These are phyloP conservation scores for Thecaphora thlaspeos DNA, from an alignment of 1,284 basidiomycete species.

Conservation along the genomic window DNA sequence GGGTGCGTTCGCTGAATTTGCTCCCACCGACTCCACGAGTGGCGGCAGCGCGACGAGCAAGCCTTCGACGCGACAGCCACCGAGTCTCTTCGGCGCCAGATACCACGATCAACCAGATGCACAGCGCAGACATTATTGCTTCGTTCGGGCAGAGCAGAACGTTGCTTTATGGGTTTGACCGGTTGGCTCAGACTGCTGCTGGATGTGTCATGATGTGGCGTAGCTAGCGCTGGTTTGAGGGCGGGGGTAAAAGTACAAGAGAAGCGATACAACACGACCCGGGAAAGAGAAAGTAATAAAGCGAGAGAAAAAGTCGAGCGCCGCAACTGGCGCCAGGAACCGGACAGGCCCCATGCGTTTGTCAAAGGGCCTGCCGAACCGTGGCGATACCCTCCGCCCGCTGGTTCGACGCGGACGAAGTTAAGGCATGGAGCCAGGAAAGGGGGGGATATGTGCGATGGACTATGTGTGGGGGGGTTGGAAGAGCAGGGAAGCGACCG, in stretches of 20 bases:
- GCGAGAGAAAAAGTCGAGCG: not conserved
- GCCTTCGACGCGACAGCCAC: too few species aligned
- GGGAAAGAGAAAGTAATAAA: slow-evolving; percentile 11
- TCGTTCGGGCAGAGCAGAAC: not conserved
- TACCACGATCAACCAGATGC: too few species aligned
- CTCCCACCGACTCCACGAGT: too few species aligned
- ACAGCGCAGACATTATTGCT: too few species aligned
- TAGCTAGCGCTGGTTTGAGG: slow-evolving; percentile 46
- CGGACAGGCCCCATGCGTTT: too few species aligned
- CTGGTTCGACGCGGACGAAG: not conserved
- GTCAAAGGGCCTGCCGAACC: too few species aligned
- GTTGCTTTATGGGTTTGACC: slow-evolving; percentile 11
- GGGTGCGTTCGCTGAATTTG: too few species aligned
- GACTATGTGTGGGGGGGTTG: not conserved
- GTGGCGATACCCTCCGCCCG: not conserved
- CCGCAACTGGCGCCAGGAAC: too few species aligned
- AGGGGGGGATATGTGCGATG: not conserved
- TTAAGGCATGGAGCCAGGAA: not conserved
- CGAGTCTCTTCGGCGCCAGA: too few species aligned
- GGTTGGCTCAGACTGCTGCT: slow-evolving; percentile 47
- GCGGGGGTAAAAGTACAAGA: slow-evolving; percentile 45
- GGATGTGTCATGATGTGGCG: slow-evolving; percentile 38
- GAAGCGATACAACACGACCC: slow-evolving; percentile 40
- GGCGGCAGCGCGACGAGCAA: too few species aligned
- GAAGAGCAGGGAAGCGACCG: not conserved